These are phyloP conservation scores for Cinnamomum micranthum DNA, from an alignment of 164 flowering plant species.

Conservation along the genomic window DNA sequence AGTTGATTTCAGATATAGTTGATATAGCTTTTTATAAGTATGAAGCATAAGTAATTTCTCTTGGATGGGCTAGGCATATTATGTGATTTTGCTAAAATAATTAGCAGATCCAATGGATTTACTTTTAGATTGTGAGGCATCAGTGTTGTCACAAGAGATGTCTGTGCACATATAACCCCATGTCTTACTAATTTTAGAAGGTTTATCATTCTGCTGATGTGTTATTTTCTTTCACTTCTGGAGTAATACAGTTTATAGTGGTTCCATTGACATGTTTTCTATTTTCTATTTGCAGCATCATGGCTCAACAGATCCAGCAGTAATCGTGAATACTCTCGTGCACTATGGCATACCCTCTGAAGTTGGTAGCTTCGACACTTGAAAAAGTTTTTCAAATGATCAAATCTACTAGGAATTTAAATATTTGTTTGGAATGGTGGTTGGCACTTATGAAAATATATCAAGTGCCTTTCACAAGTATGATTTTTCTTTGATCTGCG, in stretches of 20 bases:
- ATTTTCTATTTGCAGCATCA: slow-evolving; percentile 22
- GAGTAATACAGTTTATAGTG: background rate
- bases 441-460: background rate
- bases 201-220: background rate
- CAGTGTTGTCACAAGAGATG: too few relatives aligned
- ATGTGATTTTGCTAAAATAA: too few relatives aligned
- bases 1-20: too few relatives aligned
- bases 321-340: slow-evolving; percentile 26
- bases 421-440: background rate
- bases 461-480: too few relatives aligned
- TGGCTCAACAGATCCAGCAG: slow-evolving; percentile 26
- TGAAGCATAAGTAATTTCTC: too few relatives aligned
- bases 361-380: slow-evolving; percentile 18
- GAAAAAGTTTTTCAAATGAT: background rate
- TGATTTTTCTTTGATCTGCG: too few relatives aligned
- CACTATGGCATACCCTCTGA: slow-evolving; percentile 27
- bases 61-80: too few relatives aligned
- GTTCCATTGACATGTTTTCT: background rate
- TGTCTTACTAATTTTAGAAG: too few relatives aligned
- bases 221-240: background rate
- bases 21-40: too few relatives aligned
- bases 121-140: too few relatives aligned
- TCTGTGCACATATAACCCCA: too few relatives aligned
- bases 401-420: background rate
- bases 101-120: too few relatives aligned